A percentile compares a stretch with the other conserved stretches of the same genome.
Evolutionary conservation across 2,329 filamentous ascomycete genomes (phyloP).

Genomic region (Bisporella sp.): DNA sequence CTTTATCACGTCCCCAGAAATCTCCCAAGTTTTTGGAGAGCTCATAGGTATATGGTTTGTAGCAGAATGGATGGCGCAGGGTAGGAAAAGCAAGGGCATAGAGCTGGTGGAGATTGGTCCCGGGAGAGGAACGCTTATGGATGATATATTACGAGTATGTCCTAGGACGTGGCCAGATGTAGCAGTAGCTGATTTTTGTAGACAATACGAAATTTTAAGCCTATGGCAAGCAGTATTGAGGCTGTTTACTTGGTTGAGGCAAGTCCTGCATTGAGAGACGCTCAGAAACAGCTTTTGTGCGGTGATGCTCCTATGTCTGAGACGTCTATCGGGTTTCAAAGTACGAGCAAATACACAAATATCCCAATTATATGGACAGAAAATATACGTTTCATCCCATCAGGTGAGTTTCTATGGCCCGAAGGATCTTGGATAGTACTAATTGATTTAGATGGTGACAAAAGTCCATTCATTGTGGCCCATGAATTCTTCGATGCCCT

Average conservation of each 20-base stretch:
- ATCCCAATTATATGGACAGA: constrained; percentile 86
- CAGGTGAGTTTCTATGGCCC: constrained; percentile 6
- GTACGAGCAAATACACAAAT: constrained; percentile 66
- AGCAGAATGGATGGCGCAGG: constrained; percentile 93
- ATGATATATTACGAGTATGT: constrained; percentile 82
- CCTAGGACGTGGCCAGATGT: not conserved
- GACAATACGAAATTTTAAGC: constrained; percentile 80
- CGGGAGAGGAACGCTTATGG: constrained; percentile 92
- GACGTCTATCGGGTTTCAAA: constrained; percentile 66
- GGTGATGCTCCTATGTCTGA: constrained; percentile 63
- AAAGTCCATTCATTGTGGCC: constrained; percentile 86
- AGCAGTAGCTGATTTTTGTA: constrained; percentile 29
- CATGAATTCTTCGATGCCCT: constrained; percentile 99
- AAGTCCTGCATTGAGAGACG: constrained; percentile 67
- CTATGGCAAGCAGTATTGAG: constrained; percentile 69
- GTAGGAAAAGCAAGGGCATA: constrained; percentile 63
- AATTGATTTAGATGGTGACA: constrained; percentile 45
- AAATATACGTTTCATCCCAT: constrained; percentile 32
- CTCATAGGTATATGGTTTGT: constrained; percentile 92
- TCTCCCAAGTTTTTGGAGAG: constrained; percentile 95
- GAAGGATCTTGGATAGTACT: not conserved
- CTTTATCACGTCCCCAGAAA: constrained; percentile 95
- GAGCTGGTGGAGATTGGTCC: constrained; percentile 93
- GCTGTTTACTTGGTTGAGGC: constrained; percentile 93
- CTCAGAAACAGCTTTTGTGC: constrained; percentile 79